Conservation (phyloP, 495 filamentous ascomycete species). For the Neurospora sp. region DNA sequence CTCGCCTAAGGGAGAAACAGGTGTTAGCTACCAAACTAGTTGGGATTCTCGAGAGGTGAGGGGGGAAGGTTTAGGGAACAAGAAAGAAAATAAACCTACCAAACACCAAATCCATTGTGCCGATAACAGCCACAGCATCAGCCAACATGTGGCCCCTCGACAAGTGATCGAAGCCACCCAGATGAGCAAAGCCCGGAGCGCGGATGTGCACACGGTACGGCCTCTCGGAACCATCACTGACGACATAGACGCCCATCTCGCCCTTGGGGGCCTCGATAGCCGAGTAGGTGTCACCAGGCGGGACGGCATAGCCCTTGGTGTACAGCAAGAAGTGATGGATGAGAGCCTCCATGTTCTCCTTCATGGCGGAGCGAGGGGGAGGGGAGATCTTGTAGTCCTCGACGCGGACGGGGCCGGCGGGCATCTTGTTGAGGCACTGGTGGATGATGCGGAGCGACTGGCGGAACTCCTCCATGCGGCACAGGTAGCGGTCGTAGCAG, state of each 20-base stretch:
- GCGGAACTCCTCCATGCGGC: conserved; percentile 99
- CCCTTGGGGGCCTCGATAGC: conserved; percentile 98
- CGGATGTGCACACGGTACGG: conserved; percentile 97
- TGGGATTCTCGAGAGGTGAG: background rate
- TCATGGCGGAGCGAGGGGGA: conserved; percentile 94
- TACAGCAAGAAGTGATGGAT: conserved; percentile 99
- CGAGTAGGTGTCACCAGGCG: conserved; percentile 96
- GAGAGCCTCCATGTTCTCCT: conserved; percentile 99
- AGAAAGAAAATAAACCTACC: conserved; percentile 24
- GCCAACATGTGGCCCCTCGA: conserved; percentile 85
- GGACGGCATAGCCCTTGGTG: conserved; percentile 95
- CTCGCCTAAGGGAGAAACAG: conserved; percentile 26
- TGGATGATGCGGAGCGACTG: conserved; percentile 96
- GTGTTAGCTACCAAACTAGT: conserved; percentile 7
- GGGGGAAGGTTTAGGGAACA: background rate
- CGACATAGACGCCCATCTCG: conserved; percentile 98
- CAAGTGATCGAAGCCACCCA: conserved; percentile 89
- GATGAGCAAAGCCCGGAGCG: conserved; percentile 92
- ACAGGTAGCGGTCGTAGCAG: conserved; percentile 98
- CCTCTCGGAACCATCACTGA: conserved; percentile 89
- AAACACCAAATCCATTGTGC: conserved; percentile 80
- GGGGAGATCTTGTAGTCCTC: conserved; percentile 99
- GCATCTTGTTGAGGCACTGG: conserved; percentile 99
- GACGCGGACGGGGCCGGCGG: conserved; percentile 80
- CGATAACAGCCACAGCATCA: conserved; percentile 94